Evolutionary conservation across 2,329 filamentous ascomycete genomes (phyloP), one percentile per base, ranked within the genome.

Genomic region (Alternaria conjuncta): DNA sequence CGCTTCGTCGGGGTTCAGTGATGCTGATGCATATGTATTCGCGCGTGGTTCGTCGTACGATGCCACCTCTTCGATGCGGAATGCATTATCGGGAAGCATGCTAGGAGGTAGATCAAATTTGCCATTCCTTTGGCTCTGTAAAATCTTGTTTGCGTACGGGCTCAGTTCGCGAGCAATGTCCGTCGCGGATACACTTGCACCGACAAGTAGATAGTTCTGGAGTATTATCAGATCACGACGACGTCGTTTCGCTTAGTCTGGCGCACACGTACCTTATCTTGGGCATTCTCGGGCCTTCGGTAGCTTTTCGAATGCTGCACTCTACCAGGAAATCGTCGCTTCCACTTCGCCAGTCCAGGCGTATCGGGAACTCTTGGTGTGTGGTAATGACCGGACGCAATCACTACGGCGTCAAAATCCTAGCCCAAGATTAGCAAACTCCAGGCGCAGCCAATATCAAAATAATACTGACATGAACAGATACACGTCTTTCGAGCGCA

Each of bases 61-160:
- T 0, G 78, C 74, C 1, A 90, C 81, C 12, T 86, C 85, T 0
- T 82, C 82, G 0, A 92, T 80, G 10, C 88, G 82, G 1, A 82
- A 78, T 0, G 83, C 84, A 10, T 85, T 86, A 0, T 80, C 74
- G 0, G 89, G 89, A 0, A 92, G 80, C 18, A 89, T 71, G 2
- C 73, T 81, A 0, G 82, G 76, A 0, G 87, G 84, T 0, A 89
- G 75, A 71, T 92, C 89, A 61, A 88, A 90, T 0, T 80, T 78
- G 3, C 90, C 89, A 25, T 86, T 85, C 23, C 90, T 82, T 1
- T 87, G 87, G 65, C 86, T 89, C 68, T 87, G 86, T 64, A 83
- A 86, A 8, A 86, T 80, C 1, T 70, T 79, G 4, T 78, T 78
- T 3, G 84, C 84, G 6, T 82, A 61, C 0, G 78, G 73, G 2